Base-by-base conservation (phyloP, 208 protist genomes). In the Trypanosomatidae sp. region DNA sequence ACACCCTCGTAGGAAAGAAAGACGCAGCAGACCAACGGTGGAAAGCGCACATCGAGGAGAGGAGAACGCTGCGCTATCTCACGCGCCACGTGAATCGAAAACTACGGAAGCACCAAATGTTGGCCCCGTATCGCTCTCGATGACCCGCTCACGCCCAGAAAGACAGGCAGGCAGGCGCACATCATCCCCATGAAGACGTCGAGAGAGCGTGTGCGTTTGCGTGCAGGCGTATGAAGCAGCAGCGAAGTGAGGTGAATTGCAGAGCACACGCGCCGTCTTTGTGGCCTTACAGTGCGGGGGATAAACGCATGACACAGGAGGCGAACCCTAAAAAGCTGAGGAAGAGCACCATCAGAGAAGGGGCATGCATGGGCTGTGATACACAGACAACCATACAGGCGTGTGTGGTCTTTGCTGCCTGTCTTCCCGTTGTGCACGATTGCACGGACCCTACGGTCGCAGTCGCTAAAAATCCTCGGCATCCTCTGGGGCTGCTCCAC, bases 391-490 rank as follows among this genome's bases (percentile, higher is more conserved):
- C 17, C n/a, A 12, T n/a, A 22, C 55, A 36, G 6, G 22, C 30
- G 60, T 46, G 9, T 30, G 60, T 13, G 17, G 7, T 10, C 19
- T 65, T 15, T 46, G 8, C 17, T 13, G 22, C 15, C 19, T 47
- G 7, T 17, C 58, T n/a, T 41, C 13, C 3, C 28, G 10, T 15
- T 13, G 60, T 15, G 41, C 39, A 30, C 9, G 9, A 65, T 46
- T 19, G 22, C 22, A 10, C 4, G 22, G 60, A 1, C 36, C 22
- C 39, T 28, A 10, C 22, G 39, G 7, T 47, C 36, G n/a, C 15
- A 1, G 7, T 28, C 12, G 13, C 41, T 44, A 46, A n/a, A 69
- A 69, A 25, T 91, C 86, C 65, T 89, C 74, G 52, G 92, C 92
- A 56, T 88, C 91, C 19, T 66, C 41, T 0, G 77, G 46, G n/a